Evolutionary conservation across 306 rosid species (phyloP).

Genomic region (Ormosia semicastrata): DNA sequence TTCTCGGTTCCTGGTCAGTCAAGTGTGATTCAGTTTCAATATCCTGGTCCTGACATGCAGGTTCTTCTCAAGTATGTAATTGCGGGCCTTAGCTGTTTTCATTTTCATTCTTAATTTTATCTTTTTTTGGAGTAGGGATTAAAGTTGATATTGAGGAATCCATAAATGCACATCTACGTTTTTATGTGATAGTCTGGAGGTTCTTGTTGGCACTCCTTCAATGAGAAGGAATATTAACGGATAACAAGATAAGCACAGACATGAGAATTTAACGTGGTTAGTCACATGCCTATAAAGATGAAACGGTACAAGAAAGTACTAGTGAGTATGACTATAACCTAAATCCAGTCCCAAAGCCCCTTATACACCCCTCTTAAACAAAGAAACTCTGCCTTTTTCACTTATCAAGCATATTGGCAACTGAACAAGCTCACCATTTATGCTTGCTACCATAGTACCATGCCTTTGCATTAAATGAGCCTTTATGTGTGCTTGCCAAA

Average conservation of each 20-base stretch:
- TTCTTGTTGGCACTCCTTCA: not conserved
- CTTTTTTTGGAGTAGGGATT: too few relatives aligned
- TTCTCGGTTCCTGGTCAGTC: slow-evolving; percentile 75
- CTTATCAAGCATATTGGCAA: too few relatives aligned
- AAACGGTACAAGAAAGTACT: not conserved
- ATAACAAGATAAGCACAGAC: not conserved
- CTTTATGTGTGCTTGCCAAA: too few relatives aligned
- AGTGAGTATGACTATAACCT: not conserved
- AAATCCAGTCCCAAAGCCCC: not conserved
- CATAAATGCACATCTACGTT: not conserved
- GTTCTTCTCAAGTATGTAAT: slow-evolving; percentile 78
- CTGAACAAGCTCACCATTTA: too few relatives aligned
- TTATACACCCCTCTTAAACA: not conserved
- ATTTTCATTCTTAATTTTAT: not conserved
- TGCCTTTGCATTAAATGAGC: too few relatives aligned
- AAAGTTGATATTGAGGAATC: not conserved
- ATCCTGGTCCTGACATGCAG: slow-evolving; percentile 98
- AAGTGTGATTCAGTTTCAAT: slow-evolving; percentile 63
- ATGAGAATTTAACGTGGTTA: not conserved
- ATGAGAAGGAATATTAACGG: not conserved
- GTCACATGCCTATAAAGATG: not conserved
- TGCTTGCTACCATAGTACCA: too few relatives aligned
- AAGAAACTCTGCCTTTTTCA: too few relatives aligned
- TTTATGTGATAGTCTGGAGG: not conserved
- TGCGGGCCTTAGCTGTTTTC: not conserved